Evolutionary conservation across 2,329 filamentous ascomycete genomes (phyloP).

Genomic region (Alternaria sp.): DNA sequence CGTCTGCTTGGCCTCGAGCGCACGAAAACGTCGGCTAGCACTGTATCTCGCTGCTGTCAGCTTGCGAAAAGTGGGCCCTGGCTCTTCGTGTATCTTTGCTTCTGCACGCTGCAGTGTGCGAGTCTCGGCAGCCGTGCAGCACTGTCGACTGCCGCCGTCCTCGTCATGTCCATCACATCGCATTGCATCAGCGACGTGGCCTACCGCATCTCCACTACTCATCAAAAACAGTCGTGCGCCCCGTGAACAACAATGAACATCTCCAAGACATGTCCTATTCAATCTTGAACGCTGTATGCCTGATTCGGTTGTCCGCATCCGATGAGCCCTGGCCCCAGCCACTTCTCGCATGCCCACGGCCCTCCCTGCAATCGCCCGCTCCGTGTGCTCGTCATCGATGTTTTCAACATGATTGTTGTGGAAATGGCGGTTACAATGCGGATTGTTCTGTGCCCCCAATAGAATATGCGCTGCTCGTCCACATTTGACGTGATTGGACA

Average conservation of each 20-base stretch:
- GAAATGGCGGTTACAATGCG: neutral
- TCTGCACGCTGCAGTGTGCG: conserved; percentile 18
- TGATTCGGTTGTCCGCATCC: conserved; percentile 17
- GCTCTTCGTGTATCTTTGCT: conserved; percentile 16
- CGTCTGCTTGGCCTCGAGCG: conserved; percentile 4
- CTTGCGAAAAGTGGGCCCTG: conserved; percentile 17
- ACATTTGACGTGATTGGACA: conserved; percentile 6
- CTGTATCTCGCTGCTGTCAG: conserved; percentile 21
- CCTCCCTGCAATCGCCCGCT: conserved; percentile 3
- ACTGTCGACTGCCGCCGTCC: conserved; percentile 9
- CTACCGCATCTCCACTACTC: neutral
- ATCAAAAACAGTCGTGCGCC: neutral
- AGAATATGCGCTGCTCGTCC: neutral
- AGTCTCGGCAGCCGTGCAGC: conserved; percentile 4
- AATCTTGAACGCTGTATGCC: neutral
- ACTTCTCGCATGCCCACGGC: conserved; percentile 7
- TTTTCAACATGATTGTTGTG: neutral
- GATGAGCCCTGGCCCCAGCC: conserved; percentile 13
- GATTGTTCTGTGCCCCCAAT: neutral
- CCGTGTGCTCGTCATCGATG: conserved; percentile 15
- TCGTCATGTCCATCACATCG: conserved; percentile 8
- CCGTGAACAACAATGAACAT: neutral
- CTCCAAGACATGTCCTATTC: neutral
- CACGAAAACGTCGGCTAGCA: conserved; percentile 24
- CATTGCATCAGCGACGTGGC: conserved; percentile 11